Base-by-base conservation (phyloP, 2,329 filamentous ascomycete species). In the Fusarium euwallaceae region DNA sequence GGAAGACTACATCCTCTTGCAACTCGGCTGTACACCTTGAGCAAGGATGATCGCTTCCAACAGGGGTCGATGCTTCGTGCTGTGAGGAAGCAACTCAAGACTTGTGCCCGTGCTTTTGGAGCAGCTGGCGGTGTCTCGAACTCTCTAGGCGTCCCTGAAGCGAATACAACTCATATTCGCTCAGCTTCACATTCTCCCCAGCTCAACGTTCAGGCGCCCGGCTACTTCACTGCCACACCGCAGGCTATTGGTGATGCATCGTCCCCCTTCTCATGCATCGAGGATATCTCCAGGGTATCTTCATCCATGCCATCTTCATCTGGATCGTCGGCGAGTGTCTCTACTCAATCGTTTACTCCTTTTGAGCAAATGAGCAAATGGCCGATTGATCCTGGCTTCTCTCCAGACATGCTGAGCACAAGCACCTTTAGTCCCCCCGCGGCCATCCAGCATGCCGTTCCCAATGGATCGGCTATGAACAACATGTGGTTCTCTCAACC, bases 11-110 rank as follows among this genome's bases (percentile, higher is more conserved):
- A 74, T 55, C 63, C 71, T 9, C 64, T 83, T 14, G 72, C 80
- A n/a, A 66, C 45, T 11, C 70, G 72, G 4, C 70, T 83, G 4
- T 80, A 81, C 58, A 56, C 62, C 22, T 74, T 78, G 48, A 81
- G 77, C 61, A 76, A 82, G 55, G 68, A 74, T 29, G 78, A 81
- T 17, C 75, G 78, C 48, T 72, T 83, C 24, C 78, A 74, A 56
- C 79, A 80, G 43, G 75, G 73, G 1, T 67, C 60, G 6, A 69
- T 72, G 2, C 66, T 82, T 11, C 74, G 79, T 7, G 61, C 56
- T 10, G 72, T 80, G 3, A 76, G 77, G 16, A 83, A 79, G 73
- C 78, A 79, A 27, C 70, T 82, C 24, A 82, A 80, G 69, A 71
- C 72, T 1, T 78, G 78, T 29, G 62, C 78, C 14, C 76, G 76